Conservation (phyloP, 2,329 filamentous ascomycete species). For the Aspergillus pseudoglaucus region DNA sequence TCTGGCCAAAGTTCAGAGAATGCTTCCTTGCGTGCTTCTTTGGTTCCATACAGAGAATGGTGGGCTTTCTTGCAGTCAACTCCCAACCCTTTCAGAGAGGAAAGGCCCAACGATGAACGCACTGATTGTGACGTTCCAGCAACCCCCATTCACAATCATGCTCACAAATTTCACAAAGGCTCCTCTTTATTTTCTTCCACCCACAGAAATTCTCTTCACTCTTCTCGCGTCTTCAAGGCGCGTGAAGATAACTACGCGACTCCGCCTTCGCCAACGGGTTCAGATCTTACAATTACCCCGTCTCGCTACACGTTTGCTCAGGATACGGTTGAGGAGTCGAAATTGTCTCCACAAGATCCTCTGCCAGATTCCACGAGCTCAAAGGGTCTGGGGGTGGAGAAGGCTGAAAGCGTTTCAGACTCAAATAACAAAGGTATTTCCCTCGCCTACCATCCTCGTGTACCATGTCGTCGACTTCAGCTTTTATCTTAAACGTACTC, state of each 20-base stretch:
- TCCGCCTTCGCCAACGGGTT: constrained; percentile 2
- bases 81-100: constrained; percentile 4
- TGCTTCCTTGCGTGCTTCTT: constrained; percentile 2
- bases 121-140: not conserved
- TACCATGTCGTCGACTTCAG: too few species aligned
- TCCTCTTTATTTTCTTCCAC: not conserved
- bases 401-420: not conserved
- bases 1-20: constrained; percentile 1
- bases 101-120: not conserved
- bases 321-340: not conserved
- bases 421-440: not conserved
- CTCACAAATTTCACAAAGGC: not conserved
- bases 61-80: constrained; percentile 4
- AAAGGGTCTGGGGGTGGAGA: not conserved
- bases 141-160: not conserved
- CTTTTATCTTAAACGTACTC: too few species aligned
- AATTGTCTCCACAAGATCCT: constrained; percentile 1
- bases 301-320: not conserved
- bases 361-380: constrained; percentile 1
- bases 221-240: not conserved
- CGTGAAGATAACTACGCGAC: not conserved
- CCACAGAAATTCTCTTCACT: constrained; percentile 1
- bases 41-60: constrained; percentile 4
- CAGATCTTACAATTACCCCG: constrained; percentile 1
- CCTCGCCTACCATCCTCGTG: too few species aligned